Conservation (phyloP, 192 early-diverging fungal genomes). For the Backusella liffmaniae region DNA sequence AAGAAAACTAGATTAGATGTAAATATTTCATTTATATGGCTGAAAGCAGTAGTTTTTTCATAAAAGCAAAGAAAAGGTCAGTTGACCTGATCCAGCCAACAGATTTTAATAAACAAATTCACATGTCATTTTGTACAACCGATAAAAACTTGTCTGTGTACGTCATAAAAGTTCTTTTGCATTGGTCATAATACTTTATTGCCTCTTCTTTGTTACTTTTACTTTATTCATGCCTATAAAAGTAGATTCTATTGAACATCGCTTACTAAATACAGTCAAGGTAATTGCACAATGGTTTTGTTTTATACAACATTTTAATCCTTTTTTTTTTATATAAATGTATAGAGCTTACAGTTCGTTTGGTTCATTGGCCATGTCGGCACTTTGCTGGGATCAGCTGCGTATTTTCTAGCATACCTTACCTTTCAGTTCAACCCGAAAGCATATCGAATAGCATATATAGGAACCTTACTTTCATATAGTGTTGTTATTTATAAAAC, state of each 20-base stretch:
- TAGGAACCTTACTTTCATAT: constrained; percentile 68
- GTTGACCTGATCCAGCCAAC: too few species aligned
- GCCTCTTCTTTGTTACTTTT: background rate
- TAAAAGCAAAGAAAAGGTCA: too few species aligned
- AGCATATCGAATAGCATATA: constrained; percentile 60
- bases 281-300: background rate
- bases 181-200: background rate
- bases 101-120: too few species aligned
- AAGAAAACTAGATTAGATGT: too few species aligned
- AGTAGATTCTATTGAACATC: background rate
- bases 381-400: constrained; percentile 36
- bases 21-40: too few species aligned
- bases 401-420: constrained; percentile 41
- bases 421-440: constrained; percentile 40
- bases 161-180: background rate
- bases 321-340: background rate
- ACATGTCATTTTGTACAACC: too few species aligned
- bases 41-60: too few species aligned
- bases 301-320: background rate
- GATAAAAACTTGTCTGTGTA: too few species aligned
- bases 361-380: constrained; percentile 52
- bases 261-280: background rate
- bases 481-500: constrained; percentile 79
- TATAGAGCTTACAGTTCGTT: constrained; percentile 49
- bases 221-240: background rate